Conservation (phyloP, 2,329 filamentous ascomycete species). For the Dothiorella sarmentorum region DNA sequence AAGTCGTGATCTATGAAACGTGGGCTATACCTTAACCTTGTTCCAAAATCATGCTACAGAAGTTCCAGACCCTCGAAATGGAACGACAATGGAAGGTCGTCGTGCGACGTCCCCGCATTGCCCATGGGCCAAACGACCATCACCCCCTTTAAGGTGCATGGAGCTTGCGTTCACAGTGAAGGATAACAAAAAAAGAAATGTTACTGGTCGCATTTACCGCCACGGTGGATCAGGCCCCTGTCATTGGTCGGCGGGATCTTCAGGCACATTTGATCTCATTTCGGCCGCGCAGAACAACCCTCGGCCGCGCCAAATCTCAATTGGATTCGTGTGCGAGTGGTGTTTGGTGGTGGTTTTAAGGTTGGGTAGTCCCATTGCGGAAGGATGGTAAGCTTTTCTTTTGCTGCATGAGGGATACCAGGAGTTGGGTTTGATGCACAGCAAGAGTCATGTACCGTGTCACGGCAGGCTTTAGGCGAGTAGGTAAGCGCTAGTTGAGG, state of each 20-base stretch:
- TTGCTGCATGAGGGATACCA: neutral
- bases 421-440: neutral
- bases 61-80: no score
- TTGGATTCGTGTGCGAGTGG: neutral
- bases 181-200: neutral
- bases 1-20: no score
- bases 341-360: neutral
- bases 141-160: slow-evolving; percentile 9
- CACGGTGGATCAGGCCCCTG: neutral
- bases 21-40: no score
- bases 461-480: neutral
- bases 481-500: slow-evolving; percentile 3
- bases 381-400: slow-evolving; percentile 5
- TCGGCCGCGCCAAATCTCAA: neutral
- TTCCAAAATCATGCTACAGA: no score
- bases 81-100: neutral
- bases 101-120: no score
- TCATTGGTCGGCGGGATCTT: no score
- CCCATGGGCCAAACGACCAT: no score
- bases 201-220: neutral
- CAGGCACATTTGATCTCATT: neutral
- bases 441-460: slow-evolving; percentile 9
- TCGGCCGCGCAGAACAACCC: neutral
- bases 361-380: slow-evolving; percentile 8
- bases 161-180: neutral